These are phyloP conservation scores for Pythium aphanidermatum DNA, from an alignment of 352 stramenopile species.

Conservation along the genomic window DNA sequence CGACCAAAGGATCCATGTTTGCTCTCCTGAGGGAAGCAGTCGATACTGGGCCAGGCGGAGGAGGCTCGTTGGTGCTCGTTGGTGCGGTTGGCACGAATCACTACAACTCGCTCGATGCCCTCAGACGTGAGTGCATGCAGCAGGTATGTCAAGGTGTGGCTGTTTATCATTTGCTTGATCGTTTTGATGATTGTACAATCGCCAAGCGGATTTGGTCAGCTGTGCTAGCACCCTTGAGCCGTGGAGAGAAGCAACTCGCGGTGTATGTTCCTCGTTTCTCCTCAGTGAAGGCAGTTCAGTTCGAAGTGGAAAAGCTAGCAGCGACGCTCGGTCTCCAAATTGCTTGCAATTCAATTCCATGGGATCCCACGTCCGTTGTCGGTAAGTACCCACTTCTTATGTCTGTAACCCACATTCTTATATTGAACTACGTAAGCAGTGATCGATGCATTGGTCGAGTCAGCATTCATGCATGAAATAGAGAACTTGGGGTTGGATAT, in stretches of 20 bases:
- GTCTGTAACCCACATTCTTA: neutral
- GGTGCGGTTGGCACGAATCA: conserved; percentile 9
- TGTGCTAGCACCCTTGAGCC: conserved; percentile 4
- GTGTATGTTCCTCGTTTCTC: conserved; percentile 15
- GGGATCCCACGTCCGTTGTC: conserved; percentile 10
- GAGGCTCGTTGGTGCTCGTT: conserved; percentile 14
- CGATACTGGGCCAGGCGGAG: neutral
- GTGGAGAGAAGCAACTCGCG: conserved; percentile 18
- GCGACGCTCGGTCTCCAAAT: conserved; percentile 2
- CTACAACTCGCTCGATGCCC: conserved; percentile 29
- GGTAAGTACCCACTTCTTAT: neutral
- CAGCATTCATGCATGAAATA: conserved; percentile 21
- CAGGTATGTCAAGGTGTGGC: conserved; percentile 7
- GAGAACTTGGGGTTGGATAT: conserved; percentile 19
- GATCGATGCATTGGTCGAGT: conserved; percentile 19
- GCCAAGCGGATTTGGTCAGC: conserved; percentile 16
- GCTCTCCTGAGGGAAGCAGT: conserved; percentile 22
- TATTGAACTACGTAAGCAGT: conserved; percentile 6
- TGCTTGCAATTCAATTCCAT: conserved; percentile 6
- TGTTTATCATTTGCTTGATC: neutral
- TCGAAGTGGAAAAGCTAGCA: conserved; percentile 8
- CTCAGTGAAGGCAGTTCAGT: conserved; percentile 1
- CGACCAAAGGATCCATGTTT: conserved; percentile 10
- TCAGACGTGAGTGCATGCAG: conserved; percentile 21
- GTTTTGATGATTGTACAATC: neutral